Base-by-base conservation (phyloP, 2,329 filamentous ascomycete genomes). In the Penicillium concentricum region DNA sequence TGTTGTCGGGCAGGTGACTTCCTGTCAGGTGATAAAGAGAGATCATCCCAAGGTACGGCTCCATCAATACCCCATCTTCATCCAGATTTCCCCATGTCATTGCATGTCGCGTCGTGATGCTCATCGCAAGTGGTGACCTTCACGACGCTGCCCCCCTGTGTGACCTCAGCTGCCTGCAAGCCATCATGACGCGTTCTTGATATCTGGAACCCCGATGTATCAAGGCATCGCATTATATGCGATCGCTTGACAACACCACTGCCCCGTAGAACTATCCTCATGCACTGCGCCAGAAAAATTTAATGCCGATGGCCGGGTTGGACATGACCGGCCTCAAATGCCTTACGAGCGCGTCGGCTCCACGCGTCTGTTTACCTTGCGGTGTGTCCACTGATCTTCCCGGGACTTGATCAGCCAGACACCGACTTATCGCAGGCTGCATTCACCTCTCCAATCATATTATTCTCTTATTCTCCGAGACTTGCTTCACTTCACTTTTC, bases 1-100 rank as follows among this genome's bases (percentile, higher is more conserved):
- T 74, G 69, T 72, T 69, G 68, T 70, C 28, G 68, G 69, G 71
- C 72, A 74, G 72, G 73, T 76, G 73, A 76, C 74, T 73, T 76
- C 63, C 64, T 72, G 74, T 76, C 74, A 76, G 73, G 73, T 76
- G 74, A 76, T 76, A 75, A 66, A 72, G 57, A 71, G 65, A 50
- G 65, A 65, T 67, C 67, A 72, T 74, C 70, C 68, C 70, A 73
- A 70, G 70, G 69, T 69, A 72, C 67, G 55, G 66, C 59, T 60
- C 61, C 58, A 57, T 65, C 65, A 53, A 55, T 34, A 59, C 56
- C 60, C 49, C 39, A 52, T 53, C 49, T 47, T 43, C 59, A 59
- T 61, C 51, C 59, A 54, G 59, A 58, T 57, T 47, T 41, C 57
- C 54, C 61, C 58, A 61, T 55, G 54, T 54, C 54, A 50, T 48